Conservation (phyloP, 371 early-diverging fungal genomes). For the Coemansia sp. region DNA sequence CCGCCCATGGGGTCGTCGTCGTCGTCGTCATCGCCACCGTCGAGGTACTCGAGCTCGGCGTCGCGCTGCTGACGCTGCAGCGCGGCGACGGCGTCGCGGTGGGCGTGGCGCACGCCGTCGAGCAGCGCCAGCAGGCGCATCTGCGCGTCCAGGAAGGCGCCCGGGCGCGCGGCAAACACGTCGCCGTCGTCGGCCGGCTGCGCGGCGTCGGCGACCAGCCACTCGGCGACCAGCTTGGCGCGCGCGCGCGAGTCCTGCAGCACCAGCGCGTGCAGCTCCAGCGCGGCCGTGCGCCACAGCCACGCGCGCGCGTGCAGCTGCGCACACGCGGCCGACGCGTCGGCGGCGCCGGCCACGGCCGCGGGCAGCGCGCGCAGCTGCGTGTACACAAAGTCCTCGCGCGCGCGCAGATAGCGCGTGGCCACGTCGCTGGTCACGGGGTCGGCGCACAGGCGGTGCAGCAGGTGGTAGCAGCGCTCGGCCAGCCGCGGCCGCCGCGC, state of each 20-base stretch:
- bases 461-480: slow-evolving; percentile 81
- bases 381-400: slow-evolving; percentile 71
- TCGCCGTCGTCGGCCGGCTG: slow-evolving; percentile 19
- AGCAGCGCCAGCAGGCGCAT: slow-evolving; percentile 44
- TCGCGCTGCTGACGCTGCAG: slow-evolving; percentile 23
- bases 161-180: slow-evolving; percentile 17
- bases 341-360: slow-evolving; percentile 10
- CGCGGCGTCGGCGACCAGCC: slow-evolving; percentile 56
- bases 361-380: slow-evolving; percentile 53
- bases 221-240: slow-evolving; percentile 59
- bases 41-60: slow-evolving; percentile 22
- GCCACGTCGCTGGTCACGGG: slow-evolving; percentile 66
- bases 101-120: slow-evolving; percentile 38
- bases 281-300: slow-evolving; percentile 79
- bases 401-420: slow-evolving; percentile 76
- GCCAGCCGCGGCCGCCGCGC: slow-evolving; percentile 75
- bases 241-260: slow-evolving; percentile 54
- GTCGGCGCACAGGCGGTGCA: slow-evolving; percentile 77
- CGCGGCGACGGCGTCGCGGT: slow-evolving; percentile 24
- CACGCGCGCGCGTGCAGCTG: slow-evolving; percentile 87
- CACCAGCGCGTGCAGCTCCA: slow-evolving; percentile 73
- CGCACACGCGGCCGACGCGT: slow-evolving; percentile 45
- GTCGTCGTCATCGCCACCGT: slow-evolving; percentile 17
- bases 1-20: slow-evolving; percentile 5
- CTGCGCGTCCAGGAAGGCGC: slow-evolving; percentile 36